These are phyloP conservation scores for Alternaria sp. DNA, from an alignment of 2,329 filamentous ascomycete genomes.

Conservation along the genomic window DNA sequence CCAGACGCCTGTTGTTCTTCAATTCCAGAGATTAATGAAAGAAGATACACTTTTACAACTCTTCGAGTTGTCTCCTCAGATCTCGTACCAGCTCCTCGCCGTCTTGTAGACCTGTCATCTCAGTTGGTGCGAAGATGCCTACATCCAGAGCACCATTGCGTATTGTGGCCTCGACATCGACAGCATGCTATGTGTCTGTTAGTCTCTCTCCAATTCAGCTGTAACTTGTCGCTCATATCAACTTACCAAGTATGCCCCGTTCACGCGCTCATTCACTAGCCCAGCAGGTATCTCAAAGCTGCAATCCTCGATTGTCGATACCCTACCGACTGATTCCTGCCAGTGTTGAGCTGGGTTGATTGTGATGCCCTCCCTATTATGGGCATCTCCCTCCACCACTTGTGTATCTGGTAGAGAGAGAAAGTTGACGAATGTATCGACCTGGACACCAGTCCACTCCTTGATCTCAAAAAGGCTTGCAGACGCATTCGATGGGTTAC, in stretches of 20 bases:
- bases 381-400: constrained; percentile 11
- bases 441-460: constrained; percentile 74
- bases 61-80: constrained; percentile 28
- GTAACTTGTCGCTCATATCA: constrained; percentile 9
- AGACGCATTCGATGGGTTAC: constrained; percentile 61
- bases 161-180: constrained; percentile 65
- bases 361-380: constrained; percentile 17
- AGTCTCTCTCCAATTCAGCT: constrained; percentile 38
- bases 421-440: constrained; percentile 85
- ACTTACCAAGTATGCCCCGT: constrained; percentile 52
- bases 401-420: constrained; percentile 62
- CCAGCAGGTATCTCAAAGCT: constrained; percentile 26
- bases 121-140: constrained; percentile 60
- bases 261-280: constrained; percentile 33
- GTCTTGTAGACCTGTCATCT: constrained; percentile 52
- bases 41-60: background rate
- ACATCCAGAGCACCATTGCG: constrained; percentile 59
- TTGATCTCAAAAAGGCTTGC: constrained; percentile 75
- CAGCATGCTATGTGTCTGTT: constrained; percentile 53
- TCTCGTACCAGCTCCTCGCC: constrained; percentile 49
- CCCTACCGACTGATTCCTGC: constrained; percentile 29
- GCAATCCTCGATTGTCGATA: constrained; percentile 13
- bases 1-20: background rate
- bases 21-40: background rate
- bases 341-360: constrained; percentile 31